Evolutionary conservation across 1,284 basidiomycete genomes (phyloP).

Genomic region (Coniferiporia sulphurascens): DNA sequence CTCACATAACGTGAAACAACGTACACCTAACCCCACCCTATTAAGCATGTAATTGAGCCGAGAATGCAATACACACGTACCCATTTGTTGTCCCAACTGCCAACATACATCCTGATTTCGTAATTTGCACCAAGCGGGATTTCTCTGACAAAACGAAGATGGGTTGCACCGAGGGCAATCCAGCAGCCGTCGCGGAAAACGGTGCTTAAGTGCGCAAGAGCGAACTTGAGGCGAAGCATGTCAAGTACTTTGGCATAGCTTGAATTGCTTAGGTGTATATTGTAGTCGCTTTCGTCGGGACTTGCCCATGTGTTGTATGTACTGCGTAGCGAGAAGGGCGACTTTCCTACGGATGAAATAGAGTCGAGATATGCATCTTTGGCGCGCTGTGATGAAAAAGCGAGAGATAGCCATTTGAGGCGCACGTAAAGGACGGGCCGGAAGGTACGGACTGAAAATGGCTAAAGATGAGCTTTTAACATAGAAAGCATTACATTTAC

Average conservation of each 20-base stretch:
- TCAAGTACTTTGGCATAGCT: slow-evolving; percentile 68
- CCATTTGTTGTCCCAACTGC: slow-evolving; percentile 85
- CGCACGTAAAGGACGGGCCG: slow-evolving; percentile 39
- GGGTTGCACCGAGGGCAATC: slow-evolving; percentile 68
- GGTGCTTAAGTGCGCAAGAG: slow-evolving; percentile 52
- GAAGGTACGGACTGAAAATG: slow-evolving; percentile 51
- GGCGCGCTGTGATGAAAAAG: slow-evolving; percentile 36
- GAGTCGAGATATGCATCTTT: slow-evolving; percentile 37
- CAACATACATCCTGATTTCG: slow-evolving; percentile 63
- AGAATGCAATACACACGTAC: slow-evolving; percentile 36
- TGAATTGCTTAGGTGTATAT: slow-evolving; percentile 71
- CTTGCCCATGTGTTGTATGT: slow-evolving; percentile 50
- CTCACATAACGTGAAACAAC: slow-evolving; percentile 62
- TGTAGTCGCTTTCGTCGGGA: slow-evolving; percentile 67
- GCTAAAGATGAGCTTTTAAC: neutral
- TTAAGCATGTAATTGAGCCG: neutral
- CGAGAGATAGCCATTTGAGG: slow-evolving; percentile 34
- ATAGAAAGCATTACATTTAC: slow-evolving; percentile 25
- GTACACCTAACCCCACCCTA: slow-evolving; percentile 45
- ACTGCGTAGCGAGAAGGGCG: slow-evolving; percentile 45
- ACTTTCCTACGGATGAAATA: slow-evolving; percentile 48
- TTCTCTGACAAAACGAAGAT: slow-evolving; percentile 74
- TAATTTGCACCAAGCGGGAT: slow-evolving; percentile 71
- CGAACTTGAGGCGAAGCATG: slow-evolving; percentile 41
- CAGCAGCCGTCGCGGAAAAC: slow-evolving; percentile 62